Evolutionary conservation across 23 red algal genomes (phyloP).

Genomic region (Gracilaria gracilis): DNA sequence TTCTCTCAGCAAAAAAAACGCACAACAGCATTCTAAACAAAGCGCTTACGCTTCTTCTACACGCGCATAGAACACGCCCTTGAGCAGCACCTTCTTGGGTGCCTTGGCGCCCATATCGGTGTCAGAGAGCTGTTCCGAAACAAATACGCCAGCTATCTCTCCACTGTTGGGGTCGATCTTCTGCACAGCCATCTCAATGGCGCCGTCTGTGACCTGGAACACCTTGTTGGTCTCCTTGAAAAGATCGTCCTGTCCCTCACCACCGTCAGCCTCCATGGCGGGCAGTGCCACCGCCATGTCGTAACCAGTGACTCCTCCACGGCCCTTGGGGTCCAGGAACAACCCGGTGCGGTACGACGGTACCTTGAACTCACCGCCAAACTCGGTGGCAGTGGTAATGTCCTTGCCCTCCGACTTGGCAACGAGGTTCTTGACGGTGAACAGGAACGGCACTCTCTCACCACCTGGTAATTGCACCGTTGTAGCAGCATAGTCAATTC

Average conservation of each 20-base stretch:
- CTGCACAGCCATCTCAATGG: slow-evolving; percentile 98
- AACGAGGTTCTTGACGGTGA: slow-evolving; percentile 96
- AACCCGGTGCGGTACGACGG: slow-evolving; percentile 96
- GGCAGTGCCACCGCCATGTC: slow-evolving; percentile 99
- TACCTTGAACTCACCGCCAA: slow-evolving; percentile 97
- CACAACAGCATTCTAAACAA: too few species aligned
- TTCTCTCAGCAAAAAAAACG: too few species aligned
- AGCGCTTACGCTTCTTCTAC: slow-evolving; percentile 75
- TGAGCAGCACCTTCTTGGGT: slow-evolving; percentile 97
- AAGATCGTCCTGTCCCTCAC: slow-evolving; percentile 93
- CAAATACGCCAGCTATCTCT: slow-evolving; percentile 97
- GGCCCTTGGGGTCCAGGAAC: slow-evolving; percentile 99
- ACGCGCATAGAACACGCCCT: slow-evolving; percentile 98
- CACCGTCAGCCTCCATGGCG: slow-evolving; percentile 94
- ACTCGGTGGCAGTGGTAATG: slow-evolving; percentile 93
- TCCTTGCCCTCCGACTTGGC: slow-evolving; percentile 86
- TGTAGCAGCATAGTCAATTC: slow-evolving; percentile 97
- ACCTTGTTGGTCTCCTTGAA: slow-evolving; percentile 98
- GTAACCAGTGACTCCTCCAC: slow-evolving; percentile 94
- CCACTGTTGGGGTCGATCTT: slow-evolving; percentile 89
- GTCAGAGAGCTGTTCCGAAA: slow-evolving; percentile 98
- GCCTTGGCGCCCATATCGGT: slow-evolving; percentile 99
- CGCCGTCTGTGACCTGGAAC: slow-evolving; percentile 93
- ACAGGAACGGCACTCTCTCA: slow-evolving; percentile 98
- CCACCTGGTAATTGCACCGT: slow-evolving; percentile 99